phyloP scores from a whole-genome alignment of 2,329 filamentous ascomycete genomes.

The Cercospora nicotianae region DNA sequence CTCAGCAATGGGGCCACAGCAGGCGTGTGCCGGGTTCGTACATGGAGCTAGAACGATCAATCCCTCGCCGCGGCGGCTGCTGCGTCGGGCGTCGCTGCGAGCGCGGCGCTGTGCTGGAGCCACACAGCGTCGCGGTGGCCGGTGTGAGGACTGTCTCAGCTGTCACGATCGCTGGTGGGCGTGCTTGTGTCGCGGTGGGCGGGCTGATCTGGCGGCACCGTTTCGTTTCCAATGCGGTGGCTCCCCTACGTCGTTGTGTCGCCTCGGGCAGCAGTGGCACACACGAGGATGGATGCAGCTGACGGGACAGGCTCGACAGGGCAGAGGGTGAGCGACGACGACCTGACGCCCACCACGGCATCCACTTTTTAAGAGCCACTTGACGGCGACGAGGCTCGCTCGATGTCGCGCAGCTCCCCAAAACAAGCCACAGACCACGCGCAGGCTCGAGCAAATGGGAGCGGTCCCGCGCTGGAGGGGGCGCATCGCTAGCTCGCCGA shows the following conservation, averaged over 20 bases:
- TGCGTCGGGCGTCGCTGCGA: not conserved
- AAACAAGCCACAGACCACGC: conserved; percentile 11
- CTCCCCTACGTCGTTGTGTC: conserved; percentile 7
- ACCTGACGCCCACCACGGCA: not conserved
- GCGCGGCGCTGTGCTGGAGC: not conserved
- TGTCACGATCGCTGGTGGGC: conserved; percentile 3
- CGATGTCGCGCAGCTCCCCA: conserved; percentile 16
- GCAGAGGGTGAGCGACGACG: not conserved
- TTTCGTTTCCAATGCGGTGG: not conserved
- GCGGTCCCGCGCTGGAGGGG: conserved; percentile 10
- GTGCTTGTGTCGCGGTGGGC: conserved; percentile 6
- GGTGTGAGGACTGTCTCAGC: not conserved
- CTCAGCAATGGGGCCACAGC: conserved; percentile 8
- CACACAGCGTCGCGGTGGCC: not conserved
- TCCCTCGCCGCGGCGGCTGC: not conserved
- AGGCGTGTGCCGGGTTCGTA: conserved; percentile 23
- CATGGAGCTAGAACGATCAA: conserved; percentile 7
- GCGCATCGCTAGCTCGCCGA: not conserved
- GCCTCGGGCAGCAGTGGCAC: conserved; percentile 8
- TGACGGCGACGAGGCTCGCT: not conserved
- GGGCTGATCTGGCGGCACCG: not conserved
- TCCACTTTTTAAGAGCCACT: conserved; percentile 9
- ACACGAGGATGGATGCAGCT: not conserved
- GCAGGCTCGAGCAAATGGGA: conserved; percentile 20
- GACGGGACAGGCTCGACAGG: not conserved